These are phyloP conservation scores for Recurvomyces mirabilis DNA, from an alignment of 495 filamentous ascomycete species.

Conservation along the genomic window DNA sequence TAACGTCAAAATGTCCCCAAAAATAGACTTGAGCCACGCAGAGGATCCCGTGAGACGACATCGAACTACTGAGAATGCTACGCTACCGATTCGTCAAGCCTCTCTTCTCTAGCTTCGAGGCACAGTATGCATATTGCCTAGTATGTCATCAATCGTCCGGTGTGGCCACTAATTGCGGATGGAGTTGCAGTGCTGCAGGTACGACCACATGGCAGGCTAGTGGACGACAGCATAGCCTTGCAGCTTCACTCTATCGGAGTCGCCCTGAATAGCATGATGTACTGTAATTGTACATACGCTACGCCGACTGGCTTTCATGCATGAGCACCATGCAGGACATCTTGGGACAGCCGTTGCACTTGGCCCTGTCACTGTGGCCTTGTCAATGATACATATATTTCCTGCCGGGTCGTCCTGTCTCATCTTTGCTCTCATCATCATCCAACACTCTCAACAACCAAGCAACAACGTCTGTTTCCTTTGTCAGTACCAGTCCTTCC, in stretches of 20 bases:
- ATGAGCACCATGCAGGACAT: background rate
- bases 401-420: too few species aligned
- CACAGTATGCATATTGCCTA: background rate
- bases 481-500: background rate
- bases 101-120: background rate
- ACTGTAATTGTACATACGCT: too few species aligned
- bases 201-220: background rate
- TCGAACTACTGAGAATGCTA: too few species aligned
- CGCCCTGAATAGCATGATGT: background rate
- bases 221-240: background rate
- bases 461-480: constrained; percentile 2
- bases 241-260: background rate
- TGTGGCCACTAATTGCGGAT: background rate
- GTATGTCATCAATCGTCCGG: background rate
- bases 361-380: background rate
- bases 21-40: too few species aligned
- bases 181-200: background rate
- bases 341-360: background rate
- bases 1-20: too few species aligned
- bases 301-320: too few species aligned
- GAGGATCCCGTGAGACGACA: too few species aligned
- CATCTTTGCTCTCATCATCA: background rate
- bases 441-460: constrained; percentile 4
- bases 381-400: background rate
- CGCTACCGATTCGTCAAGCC: background rate